These are phyloP conservation scores for Boletus reticulatus DNA, from an alignment of 768 basidiomycete species.

Conservation along the genomic window DNA sequence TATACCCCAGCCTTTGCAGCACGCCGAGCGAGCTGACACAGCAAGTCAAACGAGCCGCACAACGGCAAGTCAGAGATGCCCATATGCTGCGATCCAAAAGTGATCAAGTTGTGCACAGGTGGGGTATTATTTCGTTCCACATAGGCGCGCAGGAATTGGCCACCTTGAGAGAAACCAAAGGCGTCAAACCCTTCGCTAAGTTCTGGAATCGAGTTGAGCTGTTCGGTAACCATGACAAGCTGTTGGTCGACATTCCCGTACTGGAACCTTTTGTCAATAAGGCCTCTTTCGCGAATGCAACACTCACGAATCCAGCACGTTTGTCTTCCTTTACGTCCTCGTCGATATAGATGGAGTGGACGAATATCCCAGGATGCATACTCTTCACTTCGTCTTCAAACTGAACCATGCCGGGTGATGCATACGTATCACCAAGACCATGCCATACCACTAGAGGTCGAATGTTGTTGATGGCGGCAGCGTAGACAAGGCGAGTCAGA, in stretches of 20 bases:
- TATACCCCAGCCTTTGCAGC: conserved; percentile 67
- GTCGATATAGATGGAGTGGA: conserved; percentile 71
- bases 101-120: conserved; percentile 76
- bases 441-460: conserved; percentile 77
- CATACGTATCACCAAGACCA: conserved; percentile 78
- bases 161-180: conserved; percentile 87
- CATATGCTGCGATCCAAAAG: conserved; percentile 88
- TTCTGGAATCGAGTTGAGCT: conserved; percentile 63
- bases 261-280: conserved; percentile 36
- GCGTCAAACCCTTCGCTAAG: conserved; percentile 76
- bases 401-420: conserved; percentile 69
- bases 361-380: conserved; percentile 71
- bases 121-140: conserved; percentile 74
- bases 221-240: conserved; percentile 58
- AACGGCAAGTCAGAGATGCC: conserved; percentile 73
- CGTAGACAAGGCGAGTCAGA: conserved; percentile 7
- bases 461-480: conserved; percentile 16
- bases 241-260: conserved; percentile 79
- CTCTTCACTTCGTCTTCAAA: conserved; percentile 58
- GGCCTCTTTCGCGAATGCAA: not conserved
- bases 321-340: conserved; percentile 60
- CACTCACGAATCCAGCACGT: conserved; percentile 69
- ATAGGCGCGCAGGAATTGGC: conserved; percentile 86
- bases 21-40: conserved; percentile 67
- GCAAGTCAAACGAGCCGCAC: conserved; percentile 62